Evolutionary conservation across 2,329 filamentous ascomycete genomes (phyloP).

Genomic region (Fusarium torulosum): DNA sequence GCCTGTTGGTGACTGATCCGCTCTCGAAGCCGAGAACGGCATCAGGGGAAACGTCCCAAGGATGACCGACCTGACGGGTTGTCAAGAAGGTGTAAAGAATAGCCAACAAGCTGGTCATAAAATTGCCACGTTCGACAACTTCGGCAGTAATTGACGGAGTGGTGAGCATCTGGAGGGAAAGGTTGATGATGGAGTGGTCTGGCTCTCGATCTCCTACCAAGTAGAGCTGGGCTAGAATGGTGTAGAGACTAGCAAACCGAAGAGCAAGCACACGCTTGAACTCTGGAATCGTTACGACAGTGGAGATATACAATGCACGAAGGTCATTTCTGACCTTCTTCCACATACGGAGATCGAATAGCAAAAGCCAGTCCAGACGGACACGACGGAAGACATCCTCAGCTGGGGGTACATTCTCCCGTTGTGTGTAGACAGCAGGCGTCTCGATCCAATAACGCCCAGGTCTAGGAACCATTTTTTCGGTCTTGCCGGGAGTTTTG

Average conservation of each 20-base stretch:
- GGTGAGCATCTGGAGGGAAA: constrained; percentile 95
- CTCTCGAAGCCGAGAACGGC: constrained; percentile 93
- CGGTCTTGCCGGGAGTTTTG: constrained; percentile 77
- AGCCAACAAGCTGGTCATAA: constrained; percentile 92
- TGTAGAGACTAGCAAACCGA: constrained; percentile 95
- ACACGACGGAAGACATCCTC: constrained; percentile 93
- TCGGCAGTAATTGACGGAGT: constrained; percentile 97
- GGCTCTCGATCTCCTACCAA: constrained; percentile 96
- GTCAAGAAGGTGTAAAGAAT: constrained; percentile 98
- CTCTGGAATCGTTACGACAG: constrained; percentile 92
- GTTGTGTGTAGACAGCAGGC: constrained; percentile 75
- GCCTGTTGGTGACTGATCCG: constrained; percentile 92
- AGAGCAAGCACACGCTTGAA: constrained; percentile 96
- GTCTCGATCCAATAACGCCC: constrained; percentile 89
- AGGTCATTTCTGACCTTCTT: constrained; percentile 93
- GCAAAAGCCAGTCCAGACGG: constrained; percentile 90
- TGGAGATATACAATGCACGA: constrained; percentile 94
- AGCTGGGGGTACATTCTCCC: constrained; percentile 73
- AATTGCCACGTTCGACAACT: constrained; percentile 94
- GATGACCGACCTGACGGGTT: constrained; percentile 93
- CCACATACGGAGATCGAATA: constrained; percentile 96
- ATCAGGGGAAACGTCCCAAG: constrained; percentile 86
- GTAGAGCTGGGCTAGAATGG: constrained; percentile 91
- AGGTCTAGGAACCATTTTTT: constrained; percentile 68
- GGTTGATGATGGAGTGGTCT: constrained; percentile 97